Conservation (phyloP, 306 rosid species). For the Crotalaria pallida region DNA sequence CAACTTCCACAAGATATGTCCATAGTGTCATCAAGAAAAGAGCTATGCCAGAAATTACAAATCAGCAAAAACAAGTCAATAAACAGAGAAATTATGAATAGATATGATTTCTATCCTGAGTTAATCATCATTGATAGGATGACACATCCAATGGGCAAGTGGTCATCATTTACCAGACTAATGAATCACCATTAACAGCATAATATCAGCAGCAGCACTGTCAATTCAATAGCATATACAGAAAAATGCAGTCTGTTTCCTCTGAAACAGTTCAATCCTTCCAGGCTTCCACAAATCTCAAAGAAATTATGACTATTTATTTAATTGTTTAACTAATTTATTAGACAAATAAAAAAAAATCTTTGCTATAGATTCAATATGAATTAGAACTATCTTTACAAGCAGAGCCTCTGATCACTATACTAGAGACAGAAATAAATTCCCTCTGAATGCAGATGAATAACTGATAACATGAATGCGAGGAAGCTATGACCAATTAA, state of each 20-base stretch:
- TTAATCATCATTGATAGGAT: background rate
- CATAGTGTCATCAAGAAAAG: background rate
- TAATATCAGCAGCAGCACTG: background rate
- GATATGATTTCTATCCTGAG: background rate
- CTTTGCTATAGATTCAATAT: background rate
- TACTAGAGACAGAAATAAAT: background rate
- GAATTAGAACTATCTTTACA: background rate
- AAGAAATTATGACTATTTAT: background rate
- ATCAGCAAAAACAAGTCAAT: background rate
- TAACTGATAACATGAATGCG: background rate
- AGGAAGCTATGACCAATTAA: background rate
- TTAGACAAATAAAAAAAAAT: background rate
- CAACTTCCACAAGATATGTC: background rate
- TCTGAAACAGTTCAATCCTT: background rate
- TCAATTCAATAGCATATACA: background rate
- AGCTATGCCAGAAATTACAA: background rate
- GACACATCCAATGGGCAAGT: background rate
- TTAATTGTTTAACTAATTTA: no score
- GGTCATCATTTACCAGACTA: background rate
- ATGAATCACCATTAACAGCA: background rate
- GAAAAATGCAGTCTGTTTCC: background rate
- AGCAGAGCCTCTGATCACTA: background rate
- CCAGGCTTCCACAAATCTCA: background rate
- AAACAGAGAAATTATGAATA: background rate
- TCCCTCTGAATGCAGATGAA: background rate